Evolutionary conservation across 2,329 filamentous ascomycete genomes (phyloP), one percentile per base, ranked within the genome.

Genomic region (Acrocalymma vagum): DNA sequence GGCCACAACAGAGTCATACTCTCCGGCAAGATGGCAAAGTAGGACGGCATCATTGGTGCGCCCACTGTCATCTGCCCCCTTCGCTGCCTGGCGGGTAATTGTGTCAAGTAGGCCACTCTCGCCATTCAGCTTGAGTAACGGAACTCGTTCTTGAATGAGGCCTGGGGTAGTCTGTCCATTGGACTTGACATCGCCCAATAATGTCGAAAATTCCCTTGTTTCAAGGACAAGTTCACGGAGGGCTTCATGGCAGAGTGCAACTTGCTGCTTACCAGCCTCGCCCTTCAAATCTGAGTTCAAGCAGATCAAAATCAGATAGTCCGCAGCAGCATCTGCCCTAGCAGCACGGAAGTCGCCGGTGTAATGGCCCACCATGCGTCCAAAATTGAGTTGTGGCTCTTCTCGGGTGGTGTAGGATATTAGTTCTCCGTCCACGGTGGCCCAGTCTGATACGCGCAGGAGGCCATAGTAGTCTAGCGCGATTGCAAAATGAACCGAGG

Each of bases 221-320:
- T 99, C 94, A n/a, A 99, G 79, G 17, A 96, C 91, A 40, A 97
- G 84, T 70, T 97, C 94, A 23, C 92, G 88, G 42, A 99, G 78
- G 6, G 91, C 93, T 70, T 96, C 90, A 69, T 96, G 90, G 71
- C 93, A 97, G 24, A 96, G 82, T 31, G 82, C 83, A 37, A 85
- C 82, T 65, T 96, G 93, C 28, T 86, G 85, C 46, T 82, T 84
- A 41, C 90, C 91, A 5, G 86, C 78, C 41, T 88, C 82, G 14
- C 86, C 87, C 17, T 80, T 82, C 28, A 95, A 77, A 67, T 96
- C 93, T 33, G 86, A 83, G 65, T 97, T 97, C 41, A 99, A 82
- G 69, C 90, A 96, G 61, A 99, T 92, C 42, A 99, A 75, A 5
- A 86, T 83, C 31, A 99, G 83, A 69, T 99, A 99, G 68, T 99